Conservation (phyloP, 495 filamentous ascomycete genomes). For the Bathelium albidoporum region DNA sequence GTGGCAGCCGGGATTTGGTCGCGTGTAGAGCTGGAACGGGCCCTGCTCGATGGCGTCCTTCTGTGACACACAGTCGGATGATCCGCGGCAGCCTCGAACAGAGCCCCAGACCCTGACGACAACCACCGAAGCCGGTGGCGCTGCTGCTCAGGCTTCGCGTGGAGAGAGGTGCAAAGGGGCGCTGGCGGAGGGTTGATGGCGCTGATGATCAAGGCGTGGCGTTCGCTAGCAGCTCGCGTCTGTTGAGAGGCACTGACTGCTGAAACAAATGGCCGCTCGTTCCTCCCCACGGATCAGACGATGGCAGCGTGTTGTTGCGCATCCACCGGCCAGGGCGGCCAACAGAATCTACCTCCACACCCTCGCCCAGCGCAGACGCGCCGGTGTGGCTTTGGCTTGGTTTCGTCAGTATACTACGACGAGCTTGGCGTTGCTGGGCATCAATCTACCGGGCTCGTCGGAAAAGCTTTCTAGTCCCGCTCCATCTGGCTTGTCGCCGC, state of each 20-base stretch:
- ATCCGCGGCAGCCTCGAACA: not conserved
- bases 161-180: not conserved
- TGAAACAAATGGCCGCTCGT: not conserved
- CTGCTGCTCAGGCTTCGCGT: no score
- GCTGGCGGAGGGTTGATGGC: not conserved
- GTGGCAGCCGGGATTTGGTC: not conserved
- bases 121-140: not conserved
- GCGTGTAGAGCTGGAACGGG: not conserved
- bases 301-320: constrained; percentile 1
- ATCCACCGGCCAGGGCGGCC: not conserved
- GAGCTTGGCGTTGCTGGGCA: not conserved
- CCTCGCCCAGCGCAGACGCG: not conserved
- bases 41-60: not conserved
- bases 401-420: not conserved
- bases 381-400: not conserved
- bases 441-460: not conserved
- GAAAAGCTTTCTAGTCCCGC: not conserved
- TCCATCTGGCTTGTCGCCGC: not conserved
- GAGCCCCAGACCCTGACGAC: not conserved
- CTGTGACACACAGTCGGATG: constrained; percentile 1
- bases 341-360: not conserved
- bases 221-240: not conserved
- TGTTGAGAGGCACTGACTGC: not conserved
- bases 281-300: not conserved
- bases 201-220: not conserved